phyloP scores from a whole-genome alignment of 1,284 basidiomycete genomes.

The Cryptococcus hybrid region DNA sequence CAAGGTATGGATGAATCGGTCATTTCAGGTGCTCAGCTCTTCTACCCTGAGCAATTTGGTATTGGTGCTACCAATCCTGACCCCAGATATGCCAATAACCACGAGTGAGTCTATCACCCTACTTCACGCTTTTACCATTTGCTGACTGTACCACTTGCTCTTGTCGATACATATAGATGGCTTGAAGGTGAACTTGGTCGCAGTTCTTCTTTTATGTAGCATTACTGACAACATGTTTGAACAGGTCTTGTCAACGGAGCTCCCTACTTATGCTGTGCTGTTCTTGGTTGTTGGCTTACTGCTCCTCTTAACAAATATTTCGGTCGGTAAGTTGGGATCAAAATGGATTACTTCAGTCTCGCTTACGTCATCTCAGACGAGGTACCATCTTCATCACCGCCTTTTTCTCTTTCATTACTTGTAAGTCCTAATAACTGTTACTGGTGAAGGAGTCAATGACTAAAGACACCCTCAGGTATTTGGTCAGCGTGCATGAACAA shows the following conservation, averaged over 20 bases:
- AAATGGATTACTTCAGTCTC: too few relatives aligned
- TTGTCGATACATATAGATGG: neutral
- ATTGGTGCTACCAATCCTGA: conserved; percentile 53
- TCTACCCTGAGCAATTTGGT: conserved; percentile 26
- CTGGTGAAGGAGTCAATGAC: too few relatives aligned
- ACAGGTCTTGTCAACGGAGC: conserved; percentile 65
- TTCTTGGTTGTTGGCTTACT: conserved; percentile 60
- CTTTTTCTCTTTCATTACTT: conserved; percentile 56
- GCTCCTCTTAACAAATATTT: conserved; percentile 63
- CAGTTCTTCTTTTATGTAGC: neutral
- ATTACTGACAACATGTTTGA: conserved; percentile 45
- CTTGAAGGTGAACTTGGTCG: neutral
- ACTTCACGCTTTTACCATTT: neutral
- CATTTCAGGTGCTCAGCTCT: conserved; percentile 30
- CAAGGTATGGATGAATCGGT: conserved; percentile 42
- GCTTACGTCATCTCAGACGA: conserved; percentile 35
- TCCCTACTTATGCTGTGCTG: conserved; percentile 60
- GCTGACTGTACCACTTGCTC: neutral
- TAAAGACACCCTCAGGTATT: neutral
- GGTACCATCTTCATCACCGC: conserved; percentile 68
- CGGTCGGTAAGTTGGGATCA: conserved; percentile 49
- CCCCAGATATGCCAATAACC: conserved; percentile 54
- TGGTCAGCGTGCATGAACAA: neutral
- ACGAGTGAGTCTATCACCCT: neutral
- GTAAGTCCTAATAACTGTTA: neutral